Base-by-base conservation (phyloP, 2,329 filamentous ascomycete species). In the Lasiodiplodia sp. region DNA sequence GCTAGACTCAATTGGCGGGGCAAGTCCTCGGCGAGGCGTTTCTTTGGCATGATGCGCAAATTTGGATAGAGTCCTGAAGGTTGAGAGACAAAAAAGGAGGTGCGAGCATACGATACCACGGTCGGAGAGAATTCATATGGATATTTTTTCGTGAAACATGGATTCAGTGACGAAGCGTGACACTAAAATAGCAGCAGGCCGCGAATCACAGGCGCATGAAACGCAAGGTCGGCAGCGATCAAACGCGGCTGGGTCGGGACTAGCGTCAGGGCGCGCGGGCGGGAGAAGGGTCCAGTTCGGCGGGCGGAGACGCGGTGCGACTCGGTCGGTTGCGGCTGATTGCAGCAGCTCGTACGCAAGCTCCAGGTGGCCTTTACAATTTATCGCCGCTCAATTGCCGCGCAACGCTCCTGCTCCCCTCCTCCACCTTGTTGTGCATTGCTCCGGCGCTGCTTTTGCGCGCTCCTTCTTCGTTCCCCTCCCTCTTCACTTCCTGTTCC, bases 321-420 rank as follows among this genome's bases (percentile, higher is more conserved):
- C 37, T 47, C 37, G 40, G 58, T 63, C 58, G 58, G 40, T 63
- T 52, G 47, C 47, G 60, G 58, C 60, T 64, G 44, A 52, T 64
- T 52, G 60, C 58, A 63, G 40, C 58, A 31, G 52, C 38, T 47
- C 40, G 25, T 64, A 52, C 60, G 60, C 60, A 64, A 64, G 60
- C 60, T 64, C 60, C 60, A 64, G 60, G 60, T 64, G 60, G 60
- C 60, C 60, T 64, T 38, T 52, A 64, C 37, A 64, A 51, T 63
- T 63, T 63, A 63, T 63, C 40, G 58, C 58, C 23, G n/a, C 60
- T 47, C 60, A 52, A 64, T 64, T 64, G 60, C 47, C 60, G 60
- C 60, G 44, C 47, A n/a, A 31, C 25, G 16, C n/a, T 47, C 38
- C 2, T 12, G 12, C 60, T 37, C n/a, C 40, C 14, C 47, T 47